phyloP scores from a whole-genome alignment of 345 rosid genomes.

The Salix viminalis region DNA sequence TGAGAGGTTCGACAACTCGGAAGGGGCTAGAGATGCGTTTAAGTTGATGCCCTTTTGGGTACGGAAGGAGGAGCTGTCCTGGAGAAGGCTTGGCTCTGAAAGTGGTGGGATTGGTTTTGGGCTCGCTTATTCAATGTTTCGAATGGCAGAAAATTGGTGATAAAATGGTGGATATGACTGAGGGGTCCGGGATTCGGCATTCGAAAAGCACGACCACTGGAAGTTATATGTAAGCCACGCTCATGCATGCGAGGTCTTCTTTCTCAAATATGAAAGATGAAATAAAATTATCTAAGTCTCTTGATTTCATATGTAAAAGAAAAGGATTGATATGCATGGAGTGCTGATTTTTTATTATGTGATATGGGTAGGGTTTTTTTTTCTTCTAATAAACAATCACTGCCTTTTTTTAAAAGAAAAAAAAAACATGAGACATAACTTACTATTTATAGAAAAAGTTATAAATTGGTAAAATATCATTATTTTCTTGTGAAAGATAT shows the following conservation, averaged over 20 bases:
- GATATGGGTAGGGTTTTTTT: no score
- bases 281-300: no score
- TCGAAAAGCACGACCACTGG: slow-evolving; percentile 29
- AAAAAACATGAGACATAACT: no score
- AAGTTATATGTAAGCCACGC: slow-evolving; percentile 22
- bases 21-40: slow-evolving; percentile 1
- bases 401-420: no score
- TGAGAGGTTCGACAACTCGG: slow-evolving; percentile 15
- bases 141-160: slow-evolving; percentile 19
- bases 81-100: slow-evolving; percentile 27
- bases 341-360: no score
- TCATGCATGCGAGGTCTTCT: slow-evolving; percentile 19
- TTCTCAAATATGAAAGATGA: slow-evolving; percentile 7
- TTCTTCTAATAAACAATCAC: no score
- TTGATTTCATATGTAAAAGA: no score
- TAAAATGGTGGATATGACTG: slow-evolving; percentile 29
- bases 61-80: slow-evolving; percentile 30
- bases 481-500: no score
- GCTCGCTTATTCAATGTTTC: slow-evolving; percentile 22
- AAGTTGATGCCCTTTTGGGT: slow-evolving; percentile 25
- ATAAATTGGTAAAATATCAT: no score
- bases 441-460: no score
- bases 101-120: slow-evolving; percentile 20
- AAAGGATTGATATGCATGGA: no score
- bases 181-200: slow-evolving; percentile 24